A percentile compares a stretch with the other conserved stretches of the same genome.
These are phyloP conservation scores for Hypoxylon sp. DNA, from an alignment of 2,329 filamentous ascomycete species.

Conservation along the genomic window DNA sequence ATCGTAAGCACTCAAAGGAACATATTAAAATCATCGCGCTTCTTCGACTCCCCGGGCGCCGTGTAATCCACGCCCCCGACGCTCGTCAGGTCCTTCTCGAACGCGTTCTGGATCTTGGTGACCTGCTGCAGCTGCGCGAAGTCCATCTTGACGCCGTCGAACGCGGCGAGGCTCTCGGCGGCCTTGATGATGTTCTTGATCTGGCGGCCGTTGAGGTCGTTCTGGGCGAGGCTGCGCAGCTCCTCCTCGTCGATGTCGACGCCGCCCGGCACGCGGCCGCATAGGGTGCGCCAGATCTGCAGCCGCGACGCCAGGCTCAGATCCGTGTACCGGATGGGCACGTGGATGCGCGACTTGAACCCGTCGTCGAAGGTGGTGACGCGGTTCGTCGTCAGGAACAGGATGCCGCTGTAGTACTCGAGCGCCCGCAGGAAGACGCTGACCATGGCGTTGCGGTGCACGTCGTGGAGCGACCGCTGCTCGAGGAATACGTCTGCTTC, in stretches of 20 bases:
- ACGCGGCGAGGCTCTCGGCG: constrained; percentile 54
- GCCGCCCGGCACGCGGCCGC: constrained; percentile 47
- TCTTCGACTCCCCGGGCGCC: constrained; percentile 37
- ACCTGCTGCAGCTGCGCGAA: constrained; percentile 51
- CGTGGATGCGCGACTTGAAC: constrained; percentile 48
- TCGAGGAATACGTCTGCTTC: constrained; percentile 57
- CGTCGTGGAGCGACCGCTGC: constrained; percentile 49
- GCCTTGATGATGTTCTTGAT: constrained; percentile 55
- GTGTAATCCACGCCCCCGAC: constrained; percentile 42
- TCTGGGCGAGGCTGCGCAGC: constrained; percentile 42
- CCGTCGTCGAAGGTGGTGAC: constrained; percentile 46
- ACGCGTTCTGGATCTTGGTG: constrained; percentile 53
- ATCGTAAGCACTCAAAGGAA: constrained; percentile 32
- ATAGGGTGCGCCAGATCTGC: constrained; percentile 52
- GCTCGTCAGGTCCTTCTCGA: constrained; percentile 51
- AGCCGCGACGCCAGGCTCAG: constrained; percentile 40
- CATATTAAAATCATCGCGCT: constrained; percentile 35
- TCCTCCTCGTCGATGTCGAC: constrained; percentile 43
- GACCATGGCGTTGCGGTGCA: constrained; percentile 47
- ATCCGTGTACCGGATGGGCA: constrained; percentile 47
- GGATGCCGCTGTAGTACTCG: constrained; percentile 46
- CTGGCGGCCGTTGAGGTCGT: constrained; percentile 54
- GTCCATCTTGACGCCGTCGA: constrained; percentile 51
- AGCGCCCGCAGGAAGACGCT: constrained; percentile 48
- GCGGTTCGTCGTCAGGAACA: constrained; percentile 48